Evolutionary conservation across 2,329 filamentous ascomycete species (phyloP).

Genomic region (Colletotrichum aenigma): DNA sequence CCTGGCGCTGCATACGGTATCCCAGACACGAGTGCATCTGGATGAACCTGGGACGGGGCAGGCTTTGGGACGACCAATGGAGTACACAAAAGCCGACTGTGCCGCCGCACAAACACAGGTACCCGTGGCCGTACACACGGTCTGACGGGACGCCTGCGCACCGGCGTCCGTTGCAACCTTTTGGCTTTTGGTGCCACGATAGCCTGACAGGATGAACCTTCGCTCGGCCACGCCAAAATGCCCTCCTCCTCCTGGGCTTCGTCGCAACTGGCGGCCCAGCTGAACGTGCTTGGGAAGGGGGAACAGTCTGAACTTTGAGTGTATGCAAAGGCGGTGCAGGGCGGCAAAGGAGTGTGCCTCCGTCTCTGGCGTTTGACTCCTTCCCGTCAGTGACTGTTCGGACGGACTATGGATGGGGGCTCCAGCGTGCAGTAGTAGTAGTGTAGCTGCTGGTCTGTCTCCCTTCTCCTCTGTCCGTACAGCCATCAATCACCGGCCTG

Average conservation of each 20-base stretch:
- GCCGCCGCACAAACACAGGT: not conserved
- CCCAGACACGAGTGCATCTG: not conserved
- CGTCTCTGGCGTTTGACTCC: not conserved
- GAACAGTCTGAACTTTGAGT: not conserved
- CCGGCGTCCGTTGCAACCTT: slow-evolving; percentile 7
- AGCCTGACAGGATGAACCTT: slow-evolving; percentile 16
- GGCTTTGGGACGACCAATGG: not conserved
- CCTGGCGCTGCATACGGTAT: not conserved
- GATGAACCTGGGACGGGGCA: not conserved
- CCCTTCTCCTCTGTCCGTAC: not conserved
- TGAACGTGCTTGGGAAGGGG: not conserved
- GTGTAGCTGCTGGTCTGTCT: not conserved
- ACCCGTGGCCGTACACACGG: not conserved
- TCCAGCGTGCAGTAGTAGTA: not conserved
- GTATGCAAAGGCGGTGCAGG: not conserved
- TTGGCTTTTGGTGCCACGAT: not conserved
- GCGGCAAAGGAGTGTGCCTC: not conserved
- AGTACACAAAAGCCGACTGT: not conserved
- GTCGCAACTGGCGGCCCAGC: not conserved
- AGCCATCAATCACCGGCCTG: not conserved
- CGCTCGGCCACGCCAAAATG: not conserved
- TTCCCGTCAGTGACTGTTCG: slow-evolving; percentile 9
- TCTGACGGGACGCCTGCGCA: slow-evolving; percentile 4
- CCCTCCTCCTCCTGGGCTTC: not conserved
- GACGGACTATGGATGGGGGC: not conserved